A percentile compares a stretch with the other conserved stretches of the same genome.
phyloP scores from a whole-genome alignment of 1,284 basidiomycete species.

The Lentinula novae-zelandiae region DNA sequence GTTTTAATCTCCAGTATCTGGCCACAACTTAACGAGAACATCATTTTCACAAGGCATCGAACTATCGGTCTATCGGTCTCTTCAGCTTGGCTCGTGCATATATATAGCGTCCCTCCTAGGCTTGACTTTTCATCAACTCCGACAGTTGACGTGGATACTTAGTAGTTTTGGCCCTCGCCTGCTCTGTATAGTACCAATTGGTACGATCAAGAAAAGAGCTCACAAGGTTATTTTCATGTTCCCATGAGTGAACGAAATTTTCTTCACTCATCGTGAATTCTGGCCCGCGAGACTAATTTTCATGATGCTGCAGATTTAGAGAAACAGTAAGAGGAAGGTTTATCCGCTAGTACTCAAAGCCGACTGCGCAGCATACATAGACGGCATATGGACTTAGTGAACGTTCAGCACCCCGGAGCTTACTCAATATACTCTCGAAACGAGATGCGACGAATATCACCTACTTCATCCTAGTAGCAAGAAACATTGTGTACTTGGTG shows the following conservation, averaged over 20 bases:
- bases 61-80: background rate
- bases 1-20: background rate
- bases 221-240: background rate
- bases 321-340: background rate
- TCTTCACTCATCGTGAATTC: no score
- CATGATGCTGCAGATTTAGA: background rate
- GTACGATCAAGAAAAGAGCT: background rate
- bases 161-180: background rate
- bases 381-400: background rate
- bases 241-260: no score
- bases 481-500: conserved; percentile 18
- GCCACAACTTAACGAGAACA: background rate
- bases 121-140: background rate
- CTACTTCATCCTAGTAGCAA: conserved; percentile 9
- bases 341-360: background rate
- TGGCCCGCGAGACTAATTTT: no score
- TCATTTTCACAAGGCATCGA: background rate
- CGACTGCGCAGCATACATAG: conserved; percentile 6
- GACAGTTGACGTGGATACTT: background rate
- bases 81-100: background rate
- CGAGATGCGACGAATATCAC: conserved; percentile 20
- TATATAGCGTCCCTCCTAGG: background rate
- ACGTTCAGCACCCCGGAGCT: background rate
- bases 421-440: conserved; percentile 5
- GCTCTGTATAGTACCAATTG: background rate